phyloP scores from a whole-genome alignment of 768 basidiomycete genomes.

The Peribolospora baueri region DNA sequence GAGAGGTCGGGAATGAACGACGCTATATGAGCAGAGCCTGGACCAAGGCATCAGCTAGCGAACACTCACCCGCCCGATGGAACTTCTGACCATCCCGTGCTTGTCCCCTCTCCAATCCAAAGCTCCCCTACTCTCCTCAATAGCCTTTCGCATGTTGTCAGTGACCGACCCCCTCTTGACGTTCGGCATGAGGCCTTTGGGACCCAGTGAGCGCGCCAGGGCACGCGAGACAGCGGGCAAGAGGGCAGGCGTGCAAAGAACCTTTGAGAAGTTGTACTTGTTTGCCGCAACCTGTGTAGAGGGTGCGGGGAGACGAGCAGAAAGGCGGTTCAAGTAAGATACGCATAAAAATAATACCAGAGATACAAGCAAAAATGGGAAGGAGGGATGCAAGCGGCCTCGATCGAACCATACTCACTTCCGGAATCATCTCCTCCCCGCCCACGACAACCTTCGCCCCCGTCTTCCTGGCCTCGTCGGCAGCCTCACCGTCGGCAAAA shows the following conservation, averaged over 20 bases:
- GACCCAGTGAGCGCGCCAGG: conserved; percentile 54
- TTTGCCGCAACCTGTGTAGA: conserved; percentile 40
- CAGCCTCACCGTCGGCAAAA: conserved; percentile 64
- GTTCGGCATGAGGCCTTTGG: conserved; percentile 84
- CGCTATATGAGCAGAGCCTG: background rate
- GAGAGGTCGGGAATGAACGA: conserved; percentile 5
- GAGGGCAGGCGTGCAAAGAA: conserved; percentile 58
- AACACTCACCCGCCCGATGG: background rate
- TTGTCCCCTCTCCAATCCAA: conserved; percentile 88
- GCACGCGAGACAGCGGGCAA: conserved; percentile 47
- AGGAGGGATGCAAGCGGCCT: background rate
- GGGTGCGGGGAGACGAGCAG: background rate
- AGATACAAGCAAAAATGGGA: background rate
- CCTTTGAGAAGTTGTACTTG: conserved; percentile 52
- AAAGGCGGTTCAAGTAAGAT: background rate
- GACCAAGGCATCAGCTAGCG: background rate
- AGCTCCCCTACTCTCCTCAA: conserved; percentile 51
- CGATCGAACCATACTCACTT: conserved; percentile 28
- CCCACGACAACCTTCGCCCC: conserved; percentile 70
- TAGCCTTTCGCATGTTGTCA: conserved; percentile 59
- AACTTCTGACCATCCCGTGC: conserved; percentile 45
- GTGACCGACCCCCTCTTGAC: conserved; percentile 83
- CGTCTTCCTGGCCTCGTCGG: conserved; percentile 57
- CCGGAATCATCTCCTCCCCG: conserved; percentile 66
- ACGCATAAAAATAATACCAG: conserved; percentile 3